Conservation (phyloP, 176 grass and related monocot genomes). For the Thinopyrum elongatum region DNA sequence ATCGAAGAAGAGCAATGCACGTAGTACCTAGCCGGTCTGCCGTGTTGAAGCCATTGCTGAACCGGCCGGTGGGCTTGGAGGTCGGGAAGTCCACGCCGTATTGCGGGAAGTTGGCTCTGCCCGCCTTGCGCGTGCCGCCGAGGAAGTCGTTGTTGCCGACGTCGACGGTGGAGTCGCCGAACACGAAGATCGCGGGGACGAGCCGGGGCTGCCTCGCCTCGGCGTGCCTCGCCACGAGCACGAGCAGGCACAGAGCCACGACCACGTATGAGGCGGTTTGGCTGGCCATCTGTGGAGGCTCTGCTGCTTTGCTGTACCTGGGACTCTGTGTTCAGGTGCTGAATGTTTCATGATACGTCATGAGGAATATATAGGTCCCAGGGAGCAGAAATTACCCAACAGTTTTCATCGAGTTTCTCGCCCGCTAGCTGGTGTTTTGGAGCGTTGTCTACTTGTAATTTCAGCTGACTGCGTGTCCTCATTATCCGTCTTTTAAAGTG, state of each 20-base stretch:
- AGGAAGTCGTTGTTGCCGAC: slow-evolving; percentile 82
- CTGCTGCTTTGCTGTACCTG: not conserved
- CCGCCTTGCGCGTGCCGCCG: slow-evolving; percentile 6
- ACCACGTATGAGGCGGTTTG: not conserved
- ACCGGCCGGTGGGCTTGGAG: slow-evolving; percentile 60
- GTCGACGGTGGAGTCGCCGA: slow-evolving; percentile 87
- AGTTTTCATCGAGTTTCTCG: slow-evolving; percentile 5
- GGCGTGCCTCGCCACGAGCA: not conserved
- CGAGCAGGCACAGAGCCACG: slow-evolving; percentile 34
- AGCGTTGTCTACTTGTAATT: not conserved
- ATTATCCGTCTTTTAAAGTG: not conserved
- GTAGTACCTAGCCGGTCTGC: slow-evolving; percentile 71
- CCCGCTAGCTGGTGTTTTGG: not conserved
- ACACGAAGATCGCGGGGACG: slow-evolving; percentile 71
- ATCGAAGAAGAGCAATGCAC: not conserved
- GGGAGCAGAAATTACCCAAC: not conserved
- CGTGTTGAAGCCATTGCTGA: slow-evolving; percentile 90
- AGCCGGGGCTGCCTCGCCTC: slow-evolving; percentile 3
- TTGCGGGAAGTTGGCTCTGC: slow-evolving; percentile 62
- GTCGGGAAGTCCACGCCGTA: slow-evolving; percentile 76
- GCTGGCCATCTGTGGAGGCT: not conserved
- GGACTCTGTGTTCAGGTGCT: slow-evolving; percentile 8
- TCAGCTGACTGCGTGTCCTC: not conserved
- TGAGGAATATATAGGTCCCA: not conserved
- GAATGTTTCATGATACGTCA: not conserved